These are phyloP conservation scores for Russula earlei DNA, from an alignment of 768 basidiomycete species.

Conservation along the genomic window DNA sequence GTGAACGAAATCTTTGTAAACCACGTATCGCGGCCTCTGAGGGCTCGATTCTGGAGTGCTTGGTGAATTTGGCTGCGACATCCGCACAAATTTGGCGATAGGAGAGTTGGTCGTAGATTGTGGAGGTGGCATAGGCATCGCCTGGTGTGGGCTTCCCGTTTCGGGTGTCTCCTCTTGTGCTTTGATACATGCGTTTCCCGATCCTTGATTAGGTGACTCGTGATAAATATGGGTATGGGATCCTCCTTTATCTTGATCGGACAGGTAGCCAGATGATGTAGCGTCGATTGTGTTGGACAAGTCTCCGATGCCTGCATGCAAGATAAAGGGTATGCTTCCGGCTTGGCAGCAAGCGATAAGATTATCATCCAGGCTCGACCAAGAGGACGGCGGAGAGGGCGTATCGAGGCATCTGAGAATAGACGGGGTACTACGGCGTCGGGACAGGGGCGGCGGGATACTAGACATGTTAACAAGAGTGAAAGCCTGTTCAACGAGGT, in stretches of 20 bases:
- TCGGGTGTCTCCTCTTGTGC: neutral
- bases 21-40: neutral
- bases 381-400: slow-evolving; percentile 16
- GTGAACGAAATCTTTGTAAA: neutral
- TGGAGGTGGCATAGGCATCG: neutral
- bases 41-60: slow-evolving; percentile 7
- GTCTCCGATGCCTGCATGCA: slow-evolving; percentile 6
- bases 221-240: neutral
- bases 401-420: slow-evolving; percentile 12
- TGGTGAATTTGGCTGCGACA: neutral
- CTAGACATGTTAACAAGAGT: slow-evolving; percentile 3
- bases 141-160: neutral
- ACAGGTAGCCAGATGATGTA: neutral
- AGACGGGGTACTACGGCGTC: slow-evolving; percentile 13
- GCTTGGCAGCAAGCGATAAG: slow-evolving; percentile 4
- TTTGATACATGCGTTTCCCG: neutral
- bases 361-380: slow-evolving; percentile 10
- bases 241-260: neutral
- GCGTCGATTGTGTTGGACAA: neutral
- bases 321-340: slow-evolving; percentile 18
- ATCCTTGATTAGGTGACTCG: neutral
- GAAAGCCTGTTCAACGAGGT: neutral
- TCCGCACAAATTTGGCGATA: neutral
- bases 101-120: neutral
- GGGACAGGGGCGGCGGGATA: neutral